Percentiles rank a stretch among this genome's conserved stretches.
phyloP scores from a whole-genome alignment of 2,329 filamentous ascomycete genomes.

The Epichloe bromicola region DNA sequence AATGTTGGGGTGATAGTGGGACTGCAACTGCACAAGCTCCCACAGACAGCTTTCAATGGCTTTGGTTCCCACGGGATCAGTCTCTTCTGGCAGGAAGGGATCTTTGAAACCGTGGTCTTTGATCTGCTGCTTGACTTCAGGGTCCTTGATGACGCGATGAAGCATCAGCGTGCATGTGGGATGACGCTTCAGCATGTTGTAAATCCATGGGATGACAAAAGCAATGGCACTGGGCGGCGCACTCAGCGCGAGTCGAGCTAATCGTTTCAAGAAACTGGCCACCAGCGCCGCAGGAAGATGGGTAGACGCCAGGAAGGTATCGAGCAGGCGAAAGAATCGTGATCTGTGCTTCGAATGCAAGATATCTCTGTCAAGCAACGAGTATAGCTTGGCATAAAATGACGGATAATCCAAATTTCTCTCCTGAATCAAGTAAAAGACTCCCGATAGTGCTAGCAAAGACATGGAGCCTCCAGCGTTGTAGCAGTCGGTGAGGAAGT shows the following conservation, averaged over 20 bases:
- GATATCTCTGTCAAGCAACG: slow-evolving; percentile 70
- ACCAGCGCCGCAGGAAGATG: slow-evolving; percentile 86
- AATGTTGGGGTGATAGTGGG: slow-evolving; percentile 94
- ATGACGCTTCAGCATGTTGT: slow-evolving; percentile 85
- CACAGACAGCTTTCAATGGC: slow-evolving; percentile 90
- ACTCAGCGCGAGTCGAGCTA: slow-evolving; percentile 71
- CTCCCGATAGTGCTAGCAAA: slow-evolving; percentile 75
- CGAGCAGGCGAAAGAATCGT: slow-evolving; percentile 81
- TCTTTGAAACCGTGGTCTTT: slow-evolving; percentile 52
- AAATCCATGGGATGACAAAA: slow-evolving; percentile 80
- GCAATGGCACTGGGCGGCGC: slow-evolving; percentile 86
- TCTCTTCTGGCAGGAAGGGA: slow-evolving; percentile 62
- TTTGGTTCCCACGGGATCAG: slow-evolving; percentile 70
- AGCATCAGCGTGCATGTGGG: slow-evolving; percentile 93
- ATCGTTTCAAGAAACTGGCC: slow-evolving; percentile 91
- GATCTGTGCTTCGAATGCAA: slow-evolving; percentile 91
- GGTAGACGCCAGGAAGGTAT: slow-evolving; percentile 80
- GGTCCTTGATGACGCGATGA: slow-evolving; percentile 56
- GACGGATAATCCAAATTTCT: slow-evolving; percentile 92
- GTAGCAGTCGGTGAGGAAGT: slow-evolving; percentile 94
- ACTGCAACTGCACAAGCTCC: slow-evolving; percentile 85
- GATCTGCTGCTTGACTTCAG: slow-evolving; percentile 43
- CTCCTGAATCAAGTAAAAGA: slow-evolving; percentile 88
- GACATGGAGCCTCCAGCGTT: slow-evolving; percentile 76
- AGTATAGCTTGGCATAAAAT: slow-evolving; percentile 91